Evolutionary conservation across 2,329 filamentous ascomycete species (phyloP).

Genomic region (Hortaea sp.): DNA sequence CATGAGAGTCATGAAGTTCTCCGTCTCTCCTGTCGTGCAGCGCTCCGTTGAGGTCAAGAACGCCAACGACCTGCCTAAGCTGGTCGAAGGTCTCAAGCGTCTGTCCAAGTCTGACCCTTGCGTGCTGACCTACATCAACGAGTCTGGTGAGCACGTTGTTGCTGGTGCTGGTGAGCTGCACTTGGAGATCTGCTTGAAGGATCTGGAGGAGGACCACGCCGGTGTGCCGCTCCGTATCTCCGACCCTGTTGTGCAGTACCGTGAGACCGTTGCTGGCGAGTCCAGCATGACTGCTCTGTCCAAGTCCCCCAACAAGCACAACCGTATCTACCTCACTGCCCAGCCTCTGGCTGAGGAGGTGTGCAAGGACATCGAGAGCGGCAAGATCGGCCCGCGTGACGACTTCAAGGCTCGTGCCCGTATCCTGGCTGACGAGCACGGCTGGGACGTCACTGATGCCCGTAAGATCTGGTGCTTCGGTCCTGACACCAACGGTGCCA

Average conservation of each 20-base stretch:
- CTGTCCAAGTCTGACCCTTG: constrained; percentile 99
- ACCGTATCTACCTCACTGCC: constrained; percentile 95
- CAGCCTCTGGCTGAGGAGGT: constrained; percentile 89
- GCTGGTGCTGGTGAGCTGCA: constrained; percentile 99
- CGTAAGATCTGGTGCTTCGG: constrained; percentile 99
- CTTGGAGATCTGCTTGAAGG: constrained; percentile 99
- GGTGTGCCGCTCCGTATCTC: constrained; percentile 96
- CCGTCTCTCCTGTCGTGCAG: constrained; percentile 96
- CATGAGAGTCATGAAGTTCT: constrained; percentile 99
- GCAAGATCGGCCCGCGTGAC: constrained; percentile 90
- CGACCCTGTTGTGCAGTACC: constrained; percentile 96
- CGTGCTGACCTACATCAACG: constrained; percentile 78
- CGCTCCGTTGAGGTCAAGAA: constrained; percentile 99
- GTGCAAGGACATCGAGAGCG: constrained; percentile 74
- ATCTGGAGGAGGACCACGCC: constrained; percentile 98
- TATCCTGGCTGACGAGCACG: constrained; percentile 89
- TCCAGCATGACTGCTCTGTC: constrained; percentile 95
- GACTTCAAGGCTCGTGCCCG: constrained; percentile 98
- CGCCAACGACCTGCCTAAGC: constrained; percentile 97
- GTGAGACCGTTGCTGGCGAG: constrained; percentile 78
- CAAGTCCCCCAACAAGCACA: constrained; percentile 99
- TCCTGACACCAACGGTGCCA: constrained; percentile 93
- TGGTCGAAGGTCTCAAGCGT: constrained; percentile 99
- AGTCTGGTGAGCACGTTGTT: constrained; percentile 97
- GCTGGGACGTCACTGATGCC: constrained; percentile 99